phyloP scores from a whole-genome alignment of 768 basidiomycete species.

The Tulasnella sp. region DNA sequence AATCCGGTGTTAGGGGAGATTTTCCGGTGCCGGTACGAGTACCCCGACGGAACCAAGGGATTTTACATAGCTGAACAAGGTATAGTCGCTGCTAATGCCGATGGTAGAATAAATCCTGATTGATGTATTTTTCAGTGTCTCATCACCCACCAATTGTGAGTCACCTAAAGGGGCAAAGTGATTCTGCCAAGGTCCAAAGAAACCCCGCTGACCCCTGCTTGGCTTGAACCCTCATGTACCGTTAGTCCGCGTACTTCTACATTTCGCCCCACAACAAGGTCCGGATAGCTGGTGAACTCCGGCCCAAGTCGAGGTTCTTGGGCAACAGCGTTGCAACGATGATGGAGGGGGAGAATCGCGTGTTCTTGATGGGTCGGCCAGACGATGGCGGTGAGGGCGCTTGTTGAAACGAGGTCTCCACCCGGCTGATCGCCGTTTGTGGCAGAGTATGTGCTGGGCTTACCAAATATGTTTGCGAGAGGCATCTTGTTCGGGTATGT shows the following conservation, averaged over 20 bases:
- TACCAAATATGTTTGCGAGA: conserved; percentile 97
- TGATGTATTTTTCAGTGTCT: conserved; percentile 87
- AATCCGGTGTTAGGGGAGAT: conserved; percentile 97
- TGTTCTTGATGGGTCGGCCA: conserved; percentile 73
- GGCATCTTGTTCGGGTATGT: conserved; percentile 45
- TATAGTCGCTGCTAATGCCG: conserved; percentile 34
- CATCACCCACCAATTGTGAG: conserved; percentile 79
- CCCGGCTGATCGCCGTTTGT: conserved; percentile 30
- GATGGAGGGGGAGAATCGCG: conserved; percentile 94
- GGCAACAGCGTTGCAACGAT: conserved; percentile 94
- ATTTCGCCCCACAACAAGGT: conserved; percentile 86
- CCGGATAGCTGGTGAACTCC: conserved; percentile 83
- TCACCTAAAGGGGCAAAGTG: conserved; percentile 5
- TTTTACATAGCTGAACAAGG: conserved; percentile 98
- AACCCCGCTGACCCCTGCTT: background rate
- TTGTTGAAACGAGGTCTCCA: background rate
- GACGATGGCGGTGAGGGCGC: conserved; percentile 74
- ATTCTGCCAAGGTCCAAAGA: background rate
- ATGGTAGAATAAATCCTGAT: conserved; percentile 86
- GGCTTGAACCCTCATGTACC: background rate
- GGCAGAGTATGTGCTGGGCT: conserved; percentile 78
- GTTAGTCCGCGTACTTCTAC: conserved; percentile 84
- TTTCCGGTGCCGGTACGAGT: conserved; percentile 94
- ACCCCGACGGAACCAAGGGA: conserved; percentile 84
- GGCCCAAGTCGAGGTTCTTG: conserved; percentile 93